Evolutionary conservation across 352 stramenopile species (phyloP).

Genomic region (Phytopythium delawarense): DNA sequence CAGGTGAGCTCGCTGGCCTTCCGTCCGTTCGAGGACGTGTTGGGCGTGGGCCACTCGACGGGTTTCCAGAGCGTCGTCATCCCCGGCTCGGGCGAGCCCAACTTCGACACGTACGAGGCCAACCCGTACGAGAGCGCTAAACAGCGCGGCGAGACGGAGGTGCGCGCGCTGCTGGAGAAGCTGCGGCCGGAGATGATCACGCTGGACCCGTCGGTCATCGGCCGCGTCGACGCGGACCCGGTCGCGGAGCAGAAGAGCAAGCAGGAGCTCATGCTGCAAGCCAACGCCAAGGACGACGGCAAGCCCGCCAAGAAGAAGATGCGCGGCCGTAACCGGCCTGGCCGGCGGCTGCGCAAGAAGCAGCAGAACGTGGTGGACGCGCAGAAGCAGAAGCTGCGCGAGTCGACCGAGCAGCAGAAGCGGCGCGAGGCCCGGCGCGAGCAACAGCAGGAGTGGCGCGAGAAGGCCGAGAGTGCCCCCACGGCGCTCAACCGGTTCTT

Average conservation of each 20-base stretch:
- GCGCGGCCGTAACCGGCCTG: slow-evolving; percentile 96
- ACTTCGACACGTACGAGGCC: slow-evolving; percentile 97
- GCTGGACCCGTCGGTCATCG: slow-evolving; percentile 93
- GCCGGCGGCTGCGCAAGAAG: slow-evolving; percentile 95
- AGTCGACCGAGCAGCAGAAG: slow-evolving; percentile 77
- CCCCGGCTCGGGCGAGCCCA: slow-evolving; percentile 95
- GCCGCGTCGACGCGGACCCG: slow-evolving; percentile 90
- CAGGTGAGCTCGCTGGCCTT: slow-evolving; percentile 92
- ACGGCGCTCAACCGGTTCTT: slow-evolving; percentile 88
- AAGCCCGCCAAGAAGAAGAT: slow-evolving; percentile 95
- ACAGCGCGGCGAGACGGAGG: slow-evolving; percentile 95
- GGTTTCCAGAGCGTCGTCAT: slow-evolving; percentile 90
- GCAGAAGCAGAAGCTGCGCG: slow-evolving; percentile 89
- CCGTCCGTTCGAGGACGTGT: slow-evolving; percentile 97
- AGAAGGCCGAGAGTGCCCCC: slow-evolving; percentile 66
- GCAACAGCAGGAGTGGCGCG: slow-evolving; percentile 75
- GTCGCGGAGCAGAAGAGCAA: slow-evolving; percentile 84
- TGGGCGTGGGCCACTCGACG: slow-evolving; percentile 91
- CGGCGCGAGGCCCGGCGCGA: slow-evolving; percentile 67
- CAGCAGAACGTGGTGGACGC: slow-evolving; percentile 98
- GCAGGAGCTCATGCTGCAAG: slow-evolving; percentile 63
- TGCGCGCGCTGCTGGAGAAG: slow-evolving; percentile 97
- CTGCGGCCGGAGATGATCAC: slow-evolving; percentile 98
- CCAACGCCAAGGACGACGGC: slow-evolving; percentile 56
- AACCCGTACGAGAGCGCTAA: slow-evolving; percentile 97